phyloP scores from a whole-genome alignment of 2,329 filamentous ascomycete genomes.

The Fusarium oligoseptatum region DNA sequence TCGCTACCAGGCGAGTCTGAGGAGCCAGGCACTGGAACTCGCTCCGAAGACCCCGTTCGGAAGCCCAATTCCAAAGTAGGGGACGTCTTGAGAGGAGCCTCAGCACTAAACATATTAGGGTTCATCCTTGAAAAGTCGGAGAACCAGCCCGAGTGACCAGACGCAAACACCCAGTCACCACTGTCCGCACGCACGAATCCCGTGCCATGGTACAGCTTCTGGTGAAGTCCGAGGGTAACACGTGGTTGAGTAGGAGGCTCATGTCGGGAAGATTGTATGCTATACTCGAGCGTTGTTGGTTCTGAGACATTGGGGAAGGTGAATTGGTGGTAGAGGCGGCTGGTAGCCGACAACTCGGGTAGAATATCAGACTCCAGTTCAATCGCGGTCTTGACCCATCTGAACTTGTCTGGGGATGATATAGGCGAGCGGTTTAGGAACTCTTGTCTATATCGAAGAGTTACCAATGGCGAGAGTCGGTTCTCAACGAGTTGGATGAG shows the following conservation, averaged over 20 bases:
- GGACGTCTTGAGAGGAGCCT: constrained; percentile 46
- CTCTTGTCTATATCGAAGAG: constrained; percentile 56
- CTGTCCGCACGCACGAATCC: constrained; percentile 57
- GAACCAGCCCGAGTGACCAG: constrained; percentile 50
- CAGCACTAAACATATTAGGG: constrained; percentile 47
- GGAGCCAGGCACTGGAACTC: constrained; percentile 20
- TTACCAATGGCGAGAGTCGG: constrained; percentile 54
- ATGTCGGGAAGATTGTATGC: constrained; percentile 45
- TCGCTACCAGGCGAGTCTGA: constrained; percentile 35
- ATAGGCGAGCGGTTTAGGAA: constrained; percentile 45
- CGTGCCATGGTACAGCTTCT: constrained; percentile 51
- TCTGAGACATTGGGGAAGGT: constrained; percentile 44
- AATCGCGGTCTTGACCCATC: constrained; percentile 43
- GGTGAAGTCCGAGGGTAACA: constrained; percentile 51
- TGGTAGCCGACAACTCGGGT: constrained; percentile 53
- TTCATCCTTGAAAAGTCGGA: constrained; percentile 50
- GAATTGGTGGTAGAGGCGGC: constrained; percentile 53
- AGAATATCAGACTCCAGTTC: constrained; percentile 52
- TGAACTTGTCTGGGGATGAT: constrained; percentile 25
- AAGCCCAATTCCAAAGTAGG: constrained; percentile 60
- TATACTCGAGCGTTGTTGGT: constrained; percentile 55
- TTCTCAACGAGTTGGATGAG: constrained; percentile 55
- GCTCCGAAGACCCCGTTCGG: constrained; percentile 43
- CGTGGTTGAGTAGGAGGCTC: constrained; percentile 42
- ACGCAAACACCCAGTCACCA: constrained; percentile 54